Base-by-base conservation (phyloP, 2,329 filamentous ascomycete genomes). In the Dothiorella sarmentorum region DNA sequence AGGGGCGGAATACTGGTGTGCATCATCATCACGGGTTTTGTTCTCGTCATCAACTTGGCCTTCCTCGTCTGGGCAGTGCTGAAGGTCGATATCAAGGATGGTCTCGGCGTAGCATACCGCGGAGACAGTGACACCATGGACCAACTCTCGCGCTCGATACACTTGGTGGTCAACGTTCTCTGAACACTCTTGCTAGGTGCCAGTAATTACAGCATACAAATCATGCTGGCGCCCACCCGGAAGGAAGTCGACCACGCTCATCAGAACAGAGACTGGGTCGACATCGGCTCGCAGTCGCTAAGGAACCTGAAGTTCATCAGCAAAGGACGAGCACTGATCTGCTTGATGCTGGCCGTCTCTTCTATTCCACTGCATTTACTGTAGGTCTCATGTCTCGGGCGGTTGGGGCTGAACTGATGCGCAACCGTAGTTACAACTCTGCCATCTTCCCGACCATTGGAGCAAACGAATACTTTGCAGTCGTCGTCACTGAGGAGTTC, bases 271-370 rank as follows among this genome's bases (percentile, higher is more conserved):
- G 68, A 63, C 11, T 78, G 74, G 73, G 65, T 82, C 1, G 74
- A 78, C 29, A 76, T 81, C 45, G 78, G 81, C 0, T 64, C 78
- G 2, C 67, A 73, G 6, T 78, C 75, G 31, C 20, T 73, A 2
- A 67, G 75, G 2, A 80, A 78, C 61, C 53, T 40, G 22, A 29
- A 29, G 27, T 51, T 51, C 7, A 66, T 71, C 27, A 29, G 27
- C 27, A 29, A 29, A 29, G 27, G 27, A 11, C 7, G 27, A 29
- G 27, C 27, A 11, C 27, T 29, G 7, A 11, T 29, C 11, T 29
- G 27, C 27, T 11, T 29, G 7, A 29, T 11, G 27, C 27, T 29
- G 27, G 27, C 27, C 7, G 27, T 29, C 7, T 29, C 27, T 29
- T 29, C 27, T 29, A 7, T 29, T 29, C 27, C 27, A 11, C 27